phyloP scores from a whole-genome alignment of 768 basidiomycete genomes.

The Boletus huronensis region DNA sequence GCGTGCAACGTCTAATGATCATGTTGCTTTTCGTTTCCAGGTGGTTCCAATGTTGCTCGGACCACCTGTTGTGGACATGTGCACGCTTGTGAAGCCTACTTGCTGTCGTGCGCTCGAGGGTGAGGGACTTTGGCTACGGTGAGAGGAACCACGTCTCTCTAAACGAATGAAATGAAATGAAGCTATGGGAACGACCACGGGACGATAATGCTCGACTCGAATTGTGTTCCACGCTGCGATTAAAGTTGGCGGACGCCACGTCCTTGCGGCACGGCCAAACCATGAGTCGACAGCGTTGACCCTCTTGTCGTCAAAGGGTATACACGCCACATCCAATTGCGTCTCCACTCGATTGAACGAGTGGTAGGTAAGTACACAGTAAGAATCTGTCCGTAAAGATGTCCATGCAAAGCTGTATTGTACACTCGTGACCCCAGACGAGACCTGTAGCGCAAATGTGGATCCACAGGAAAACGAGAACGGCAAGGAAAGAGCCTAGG shows the following conservation, averaged over 20 bases:
- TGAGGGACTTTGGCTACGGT: background rate
- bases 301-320: background rate
- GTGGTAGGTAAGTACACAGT: background rate
- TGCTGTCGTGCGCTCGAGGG: background rate
- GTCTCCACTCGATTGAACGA: background rate
- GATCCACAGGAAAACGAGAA: conserved; percentile 1
- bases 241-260: background rate
- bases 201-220: background rate
- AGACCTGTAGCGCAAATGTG: background rate
- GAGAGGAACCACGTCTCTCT: background rate
- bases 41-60: background rate
- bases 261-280: background rate
- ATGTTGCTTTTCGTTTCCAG: background rate
- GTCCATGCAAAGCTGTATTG: background rate
- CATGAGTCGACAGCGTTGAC: background rate
- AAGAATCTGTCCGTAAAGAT: conserved; percentile 1
- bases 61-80: conserved; percentile 3
- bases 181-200: background rate
- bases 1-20: conserved; percentile 1
- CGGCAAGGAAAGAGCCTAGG: background rate
- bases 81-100: background rate
- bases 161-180: background rate
- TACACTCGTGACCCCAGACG: background rate
- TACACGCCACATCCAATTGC: background rate
- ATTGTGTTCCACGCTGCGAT: conserved; percentile 3